Conservation (phyloP, 2,329 filamentous ascomycete species). For the Coniochaeta sp. region DNA sequence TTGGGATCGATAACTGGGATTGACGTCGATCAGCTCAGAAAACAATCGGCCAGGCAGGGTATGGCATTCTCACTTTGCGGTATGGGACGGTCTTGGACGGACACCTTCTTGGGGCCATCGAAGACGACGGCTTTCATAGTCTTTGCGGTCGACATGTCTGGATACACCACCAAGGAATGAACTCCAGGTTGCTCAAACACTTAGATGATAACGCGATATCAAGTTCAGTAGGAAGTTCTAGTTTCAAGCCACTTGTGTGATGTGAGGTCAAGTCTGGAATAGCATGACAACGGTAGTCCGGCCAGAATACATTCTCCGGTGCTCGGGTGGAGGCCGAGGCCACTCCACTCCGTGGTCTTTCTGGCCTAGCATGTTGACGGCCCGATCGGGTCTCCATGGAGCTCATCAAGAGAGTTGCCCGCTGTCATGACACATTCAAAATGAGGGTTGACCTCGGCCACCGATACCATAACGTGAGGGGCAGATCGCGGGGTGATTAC, state of each 20-base stretch:
- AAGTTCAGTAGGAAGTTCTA: neutral
- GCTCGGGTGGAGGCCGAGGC: neutral
- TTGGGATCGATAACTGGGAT: constrained; percentile 55
- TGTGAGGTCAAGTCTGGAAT: neutral
- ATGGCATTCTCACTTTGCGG: constrained; percentile 44
- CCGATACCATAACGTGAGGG: too few species aligned
- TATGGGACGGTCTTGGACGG: constrained; percentile 70
- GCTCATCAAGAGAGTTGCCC: neutral
- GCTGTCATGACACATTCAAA: neutral
- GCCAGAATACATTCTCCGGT: neutral
- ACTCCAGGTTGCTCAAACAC: too few species aligned
- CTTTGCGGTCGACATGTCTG: constrained; percentile 23
- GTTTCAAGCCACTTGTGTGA: neutral
- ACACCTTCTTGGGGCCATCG: constrained; percentile 67
- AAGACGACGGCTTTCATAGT: constrained; percentile 90
- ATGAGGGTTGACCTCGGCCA: neutral
- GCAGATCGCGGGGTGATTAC: too few species aligned
- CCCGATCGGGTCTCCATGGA: neutral
- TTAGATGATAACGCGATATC: too few species aligned
- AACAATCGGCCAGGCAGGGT: neutral
- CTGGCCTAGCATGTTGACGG: neutral
- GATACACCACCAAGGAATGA: neutral
- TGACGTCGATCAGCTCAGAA: constrained; percentile 8
- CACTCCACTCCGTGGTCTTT: neutral
- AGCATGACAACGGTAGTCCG: neutral